Conservation (phyloP, 352 stramenopile genomes). For the Phytophthora sp. region DNA sequence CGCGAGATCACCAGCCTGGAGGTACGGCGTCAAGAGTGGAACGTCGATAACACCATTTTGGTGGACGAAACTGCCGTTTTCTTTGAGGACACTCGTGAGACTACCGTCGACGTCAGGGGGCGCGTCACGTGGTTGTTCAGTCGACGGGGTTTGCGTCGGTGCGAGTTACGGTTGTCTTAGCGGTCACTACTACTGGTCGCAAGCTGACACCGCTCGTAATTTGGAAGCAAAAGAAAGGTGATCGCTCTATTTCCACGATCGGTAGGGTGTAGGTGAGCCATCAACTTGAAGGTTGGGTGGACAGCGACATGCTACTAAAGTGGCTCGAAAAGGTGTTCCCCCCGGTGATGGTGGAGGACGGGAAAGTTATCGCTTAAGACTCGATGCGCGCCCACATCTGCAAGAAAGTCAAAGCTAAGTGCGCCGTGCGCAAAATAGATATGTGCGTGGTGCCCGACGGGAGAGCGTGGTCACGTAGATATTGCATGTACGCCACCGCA, state of each 20-base stretch:
- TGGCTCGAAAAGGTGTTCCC: not conserved
- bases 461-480: not conserved
- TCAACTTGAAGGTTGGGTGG: not conserved
- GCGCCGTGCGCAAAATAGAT: not conserved
- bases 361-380: not conserved
- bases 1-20: not conserved
- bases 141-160: not conserved
- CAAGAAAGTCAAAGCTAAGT: not conserved
- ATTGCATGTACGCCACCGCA: not conserved
- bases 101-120: not conserved
- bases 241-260: not conserved
- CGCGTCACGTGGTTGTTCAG: not conserved
- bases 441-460: too few species aligned
- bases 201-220: not conserved
- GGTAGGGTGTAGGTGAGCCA: not conserved
- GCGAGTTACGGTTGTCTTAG: not conserved
- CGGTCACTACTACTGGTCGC: not conserved
- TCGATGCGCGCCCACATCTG: too few species aligned
- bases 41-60: not conserved
- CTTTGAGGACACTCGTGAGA: not conserved
- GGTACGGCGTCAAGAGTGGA: not conserved
- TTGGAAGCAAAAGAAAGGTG: not conserved
- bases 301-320: not conserved
- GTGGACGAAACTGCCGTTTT: not conserved
- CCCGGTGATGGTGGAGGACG: not conserved